Base-by-base conservation (phyloP, 345 rosid genomes). In the Nephelium lappaceum region DNA sequence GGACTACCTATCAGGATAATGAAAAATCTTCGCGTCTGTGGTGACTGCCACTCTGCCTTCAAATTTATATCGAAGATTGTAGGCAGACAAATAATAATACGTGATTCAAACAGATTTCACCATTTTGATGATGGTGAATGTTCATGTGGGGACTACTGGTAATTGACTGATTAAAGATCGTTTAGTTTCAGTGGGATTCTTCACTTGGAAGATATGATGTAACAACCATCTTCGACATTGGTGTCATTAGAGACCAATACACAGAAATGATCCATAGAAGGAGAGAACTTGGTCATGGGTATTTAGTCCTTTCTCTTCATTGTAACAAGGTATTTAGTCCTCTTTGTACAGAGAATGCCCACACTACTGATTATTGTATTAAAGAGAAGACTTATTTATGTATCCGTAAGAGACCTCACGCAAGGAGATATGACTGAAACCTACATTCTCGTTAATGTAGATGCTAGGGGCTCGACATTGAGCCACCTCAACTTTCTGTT, bases 91-190 rank as follows among this genome's bases (percentile, higher is more conserved):
- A 92, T 95, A 71, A 87, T 93, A 27, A 41, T 95, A 21, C 84
- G 98, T 80, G 98, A 95, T 78, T 92, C 97, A 0, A 91, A 85
- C 85, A 86, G 98, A 83, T 95, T 95, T 85, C 98, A 95, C 89
- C 98, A 95, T 82, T 95, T 95, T 70, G 78, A 83, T 69, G 88
- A 87, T 23, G 98, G 98, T 21, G 83, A 78, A 51, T 93, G 98
- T 81, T 92, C 97, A 0, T 93, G 98, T 75, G 84, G 81, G 66
- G 98, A 93, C 83, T 95, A 92, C 87, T 95, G 98, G 97, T 95
- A 77, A 85, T 76, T 69, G 64, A 42, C 36, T 63, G 69, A 60
- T 81, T 63, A 75, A 21, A 75, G 47, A 63, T n/a, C 24, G 21
- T 15, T 23, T 41, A 25, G 47, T 49, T 19, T 31, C 53, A 45